Evolutionary conservation across 2,329 filamentous ascomycete species (phyloP), one percentile per base, ranked within the genome.

Genomic region (Huntiella omanensis): DNA sequence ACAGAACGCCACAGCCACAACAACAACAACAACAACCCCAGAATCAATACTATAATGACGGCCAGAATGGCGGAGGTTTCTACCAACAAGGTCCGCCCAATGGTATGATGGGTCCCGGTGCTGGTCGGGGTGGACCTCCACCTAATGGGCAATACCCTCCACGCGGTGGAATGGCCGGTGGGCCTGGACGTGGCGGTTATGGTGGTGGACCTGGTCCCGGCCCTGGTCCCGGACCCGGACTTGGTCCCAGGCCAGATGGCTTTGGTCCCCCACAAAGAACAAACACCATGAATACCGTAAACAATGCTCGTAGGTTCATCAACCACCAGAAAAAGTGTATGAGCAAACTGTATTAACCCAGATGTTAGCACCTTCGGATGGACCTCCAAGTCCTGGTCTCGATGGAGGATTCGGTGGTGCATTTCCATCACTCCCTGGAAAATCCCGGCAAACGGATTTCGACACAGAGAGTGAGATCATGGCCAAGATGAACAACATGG

Each of bases 1-100:
- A 35, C 6, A 43, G 33, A 5, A 43, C 34, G 28, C 35, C 19
- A 35, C 39, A 35, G 17, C 38, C 34, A 16, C 44, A 41, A 19
- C 35, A 36, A 6, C 17, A 41, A 19, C 33, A 36, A 37, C 33
- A 37, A 19, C 35, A 32, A 28, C 72, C 71, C 55, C 65, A 70
- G 51, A 64, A 61, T 50, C 64, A 61, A 50, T 70, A 68, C 50
- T 61, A 61, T 64, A 69, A 54, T 65, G 62, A 67, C 42, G 63
- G 62, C 11, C 64, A 70, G 50, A 64, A 59, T 42, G 63, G 67
- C 49, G 66, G 64, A 16, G 62, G 65, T 40, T 65, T 67, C 13
- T 61, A 63, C 19, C 63, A 64, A 43, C 57, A 56, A 33, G 65
- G 65, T 45, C 62, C 61, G 4, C 63, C 55, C 12, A 65, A 66